Evolutionary conservation across 179 eudicot species (phyloP).

Genomic region (Beta macrorhiza): DNA sequence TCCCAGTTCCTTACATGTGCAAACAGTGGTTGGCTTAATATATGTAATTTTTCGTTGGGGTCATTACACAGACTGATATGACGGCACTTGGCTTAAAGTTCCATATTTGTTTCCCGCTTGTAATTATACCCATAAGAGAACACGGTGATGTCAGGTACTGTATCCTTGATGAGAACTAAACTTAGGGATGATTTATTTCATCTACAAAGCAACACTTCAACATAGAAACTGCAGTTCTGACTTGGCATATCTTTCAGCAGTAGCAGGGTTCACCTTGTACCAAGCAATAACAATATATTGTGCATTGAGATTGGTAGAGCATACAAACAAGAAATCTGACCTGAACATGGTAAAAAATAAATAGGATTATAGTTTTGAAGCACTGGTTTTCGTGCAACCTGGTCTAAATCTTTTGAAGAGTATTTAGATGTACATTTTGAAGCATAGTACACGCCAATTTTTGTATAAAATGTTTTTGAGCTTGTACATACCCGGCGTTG

Average conservation of each 20-base stretch:
- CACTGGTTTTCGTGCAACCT: neutral
- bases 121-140: neutral
- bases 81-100: neutral
- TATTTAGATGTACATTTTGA: too few species aligned
- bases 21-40: conserved; percentile 96
- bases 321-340: neutral
- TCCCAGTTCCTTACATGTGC: conserved; percentile 98
- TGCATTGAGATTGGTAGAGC: neutral
- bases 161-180: neutral
- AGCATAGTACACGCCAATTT: neutral
- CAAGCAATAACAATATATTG: neutral
- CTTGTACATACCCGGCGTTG: conserved; percentile 19
- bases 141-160: neutral
- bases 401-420: too few species aligned
- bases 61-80: neutral
- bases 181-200: neutral
- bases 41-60: conserved; percentile 45
- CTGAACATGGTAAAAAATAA: neutral
- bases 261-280: neutral
- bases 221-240: neutral
- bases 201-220: neutral
- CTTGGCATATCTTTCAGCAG: too few species aligned
- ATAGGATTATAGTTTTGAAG: neutral
- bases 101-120: neutral
- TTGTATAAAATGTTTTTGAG: conserved; percentile 13